These are phyloP conservation scores for Rhododendron vialii DNA, from an alignment of 148 eudicot species.

Conservation along the genomic window DNA sequence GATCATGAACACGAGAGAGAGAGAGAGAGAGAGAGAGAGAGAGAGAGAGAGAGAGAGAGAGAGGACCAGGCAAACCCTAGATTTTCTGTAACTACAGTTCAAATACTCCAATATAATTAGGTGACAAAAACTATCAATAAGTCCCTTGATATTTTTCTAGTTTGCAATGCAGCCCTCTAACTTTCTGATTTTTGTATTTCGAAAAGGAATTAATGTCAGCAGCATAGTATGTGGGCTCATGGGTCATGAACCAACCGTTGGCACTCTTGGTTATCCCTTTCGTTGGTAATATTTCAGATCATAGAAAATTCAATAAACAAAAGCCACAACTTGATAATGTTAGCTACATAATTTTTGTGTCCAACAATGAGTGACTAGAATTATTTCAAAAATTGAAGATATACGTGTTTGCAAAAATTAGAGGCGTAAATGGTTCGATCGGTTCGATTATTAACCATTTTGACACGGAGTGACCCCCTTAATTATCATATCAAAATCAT, in stretches of 20 bases:
- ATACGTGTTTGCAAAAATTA: neutral
- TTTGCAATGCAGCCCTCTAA: neutral
- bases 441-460: too few relatives aligned
- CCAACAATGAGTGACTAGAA: too few relatives aligned
- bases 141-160: neutral
- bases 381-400: neutral
- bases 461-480: too few relatives aligned
- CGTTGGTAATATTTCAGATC: too few relatives aligned
- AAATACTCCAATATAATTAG: neutral
- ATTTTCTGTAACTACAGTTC: neutral
- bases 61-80: neutral
- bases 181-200: too few relatives aligned
- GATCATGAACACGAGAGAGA: neutral
- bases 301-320: too few relatives aligned
- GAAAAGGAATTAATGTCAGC: neutral
- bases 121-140: neutral
- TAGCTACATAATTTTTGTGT: too few relatives aligned
- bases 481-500: too few relatives aligned
- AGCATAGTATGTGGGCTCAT: too few relatives aligned
- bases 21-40: neutral
- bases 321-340: neutral
- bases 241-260: too few relatives aligned
- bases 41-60: neutral
- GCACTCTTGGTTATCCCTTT: too few relatives aligned
- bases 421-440: too few relatives aligned